Conservation (phyloP, 2,329 filamentous ascomycete species). For the Fusarium buharicum region DNA sequence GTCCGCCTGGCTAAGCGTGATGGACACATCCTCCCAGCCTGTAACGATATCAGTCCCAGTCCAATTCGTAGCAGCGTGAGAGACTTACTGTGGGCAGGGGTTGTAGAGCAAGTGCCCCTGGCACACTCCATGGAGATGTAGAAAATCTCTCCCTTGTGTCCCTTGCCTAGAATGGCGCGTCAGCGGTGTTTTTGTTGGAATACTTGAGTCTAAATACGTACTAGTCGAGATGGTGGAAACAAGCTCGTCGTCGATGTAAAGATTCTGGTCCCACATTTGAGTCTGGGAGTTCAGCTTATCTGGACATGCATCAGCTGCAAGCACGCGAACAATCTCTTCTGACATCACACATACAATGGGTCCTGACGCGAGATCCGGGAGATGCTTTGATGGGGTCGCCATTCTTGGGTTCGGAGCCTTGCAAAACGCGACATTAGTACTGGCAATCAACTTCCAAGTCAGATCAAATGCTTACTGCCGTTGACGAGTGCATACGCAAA, state of each 20-base stretch:
- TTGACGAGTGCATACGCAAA: slow-evolving; percentile 21
- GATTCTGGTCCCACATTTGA: slow-evolving; percentile 21
- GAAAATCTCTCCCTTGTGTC: slow-evolving; percentile 15
- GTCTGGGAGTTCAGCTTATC: slow-evolving; percentile 13
- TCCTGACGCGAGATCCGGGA: slow-evolving; percentile 15
- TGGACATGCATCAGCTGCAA: neutral
- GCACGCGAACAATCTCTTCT: neutral
- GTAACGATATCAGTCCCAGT: neutral
- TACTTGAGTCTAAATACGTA: neutral
- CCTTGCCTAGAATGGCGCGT: slow-evolving; percentile 1
- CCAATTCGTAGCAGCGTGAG: neutral
- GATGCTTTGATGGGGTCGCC: slow-evolving; percentile 4
- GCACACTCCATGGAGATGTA: slow-evolving; percentile 24
- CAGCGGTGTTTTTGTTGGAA: neutral
- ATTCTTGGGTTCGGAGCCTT: slow-evolving; percentile 11
- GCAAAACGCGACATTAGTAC: neutral
- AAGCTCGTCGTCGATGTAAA: slow-evolving; percentile 13
- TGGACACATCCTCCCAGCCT: slow-evolving; percentile 24
- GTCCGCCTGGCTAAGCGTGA: slow-evolving; percentile 11
- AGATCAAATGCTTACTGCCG: neutral
- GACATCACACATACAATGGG: neutral
- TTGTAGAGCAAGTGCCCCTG: slow-evolving; percentile 7
- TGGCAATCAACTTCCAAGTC: neutral
- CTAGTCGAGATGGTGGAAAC: slow-evolving; percentile 18
- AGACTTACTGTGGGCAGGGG: slow-evolving; percentile 13